These are phyloP conservation scores for Aspergillus sclerotialis DNA, from an alignment of 2,329 filamentous ascomycete genomes.

Conservation along the genomic window DNA sequence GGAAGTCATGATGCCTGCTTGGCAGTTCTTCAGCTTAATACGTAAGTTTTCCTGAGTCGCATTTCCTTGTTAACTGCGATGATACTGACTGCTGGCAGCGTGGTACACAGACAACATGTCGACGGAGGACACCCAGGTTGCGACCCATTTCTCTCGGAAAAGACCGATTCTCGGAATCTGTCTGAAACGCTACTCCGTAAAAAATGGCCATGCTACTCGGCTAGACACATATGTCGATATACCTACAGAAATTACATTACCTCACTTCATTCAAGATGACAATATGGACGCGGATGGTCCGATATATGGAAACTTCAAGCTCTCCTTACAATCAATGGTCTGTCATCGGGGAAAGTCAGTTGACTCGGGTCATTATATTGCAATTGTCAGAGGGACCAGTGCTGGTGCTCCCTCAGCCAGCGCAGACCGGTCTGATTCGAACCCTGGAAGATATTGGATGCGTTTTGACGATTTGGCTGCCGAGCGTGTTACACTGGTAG, in stretches of 20 bases:
- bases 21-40: conserved; percentile 93
- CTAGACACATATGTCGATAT: conserved; percentile 86
- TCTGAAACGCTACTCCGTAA: conserved; percentile 79
- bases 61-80: conserved; percentile 4
- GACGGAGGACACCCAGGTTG: conserved; percentile 68
- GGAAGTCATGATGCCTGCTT: conserved; percentile 90
- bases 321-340: conserved; percentile 83
- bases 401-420: conserved; percentile 23
- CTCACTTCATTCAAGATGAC: conserved; percentile 83
- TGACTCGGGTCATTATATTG: conserved; percentile 85
- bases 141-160: conserved; percentile 74
- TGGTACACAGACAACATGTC: conserved; percentile 72
- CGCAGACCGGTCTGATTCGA: conserved; percentile 37
- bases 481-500: conserved; percentile 65
- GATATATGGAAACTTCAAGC: conserved; percentile 82
- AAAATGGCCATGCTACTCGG: conserved; percentile 60
- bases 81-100: conserved; percentile 47
- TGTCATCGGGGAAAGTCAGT: conserved; percentile 84
- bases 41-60: conserved; percentile 50
- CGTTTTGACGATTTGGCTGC: conserved; percentile 81
- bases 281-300: conserved; percentile 59
- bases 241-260: conserved; percentile 72
- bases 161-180: conserved; percentile 87
- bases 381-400: conserved; percentile 69
- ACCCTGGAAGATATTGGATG: conserved; percentile 74